A percentile compares a stretch with the other conserved stretches of the same genome.
Conservation (phyloP, 1,284 basidiomycete species). For the Ustilago xerochloae region DNA sequence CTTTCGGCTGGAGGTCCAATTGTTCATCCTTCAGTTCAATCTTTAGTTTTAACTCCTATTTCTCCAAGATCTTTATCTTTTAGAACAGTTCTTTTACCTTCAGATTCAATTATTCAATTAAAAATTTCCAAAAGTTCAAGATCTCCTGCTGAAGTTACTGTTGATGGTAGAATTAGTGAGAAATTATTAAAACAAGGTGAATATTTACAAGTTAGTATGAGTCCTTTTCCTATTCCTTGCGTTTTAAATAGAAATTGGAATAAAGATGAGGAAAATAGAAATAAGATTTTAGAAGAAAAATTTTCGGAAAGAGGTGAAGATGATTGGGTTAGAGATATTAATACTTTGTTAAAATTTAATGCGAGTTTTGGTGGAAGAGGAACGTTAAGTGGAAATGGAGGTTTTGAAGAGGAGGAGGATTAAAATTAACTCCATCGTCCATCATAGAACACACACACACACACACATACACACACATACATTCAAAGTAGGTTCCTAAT, state of each 20-base stretch:
- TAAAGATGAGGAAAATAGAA: too few relatives aligned
- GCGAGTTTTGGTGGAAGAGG: constrained; percentile 63
- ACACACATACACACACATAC: too few relatives aligned
- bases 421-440: too few relatives aligned
- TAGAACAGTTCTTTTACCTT: constrained; percentile 87
- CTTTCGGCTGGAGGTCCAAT: constrained; percentile 95
- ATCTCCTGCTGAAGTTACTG: constrained; percentile 86
- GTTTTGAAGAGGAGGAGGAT: constrained; percentile 45
- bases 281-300: too few relatives aligned
- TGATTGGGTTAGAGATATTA: constrained; percentile 96
- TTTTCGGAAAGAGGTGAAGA: constrained; percentile 77
- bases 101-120: constrained; percentile 81
- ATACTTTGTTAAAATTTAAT: constrained; percentile 71
- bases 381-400: constrained; percentile 51
- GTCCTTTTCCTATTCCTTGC: constrained; percentile 89
- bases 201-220: constrained; percentile 84
- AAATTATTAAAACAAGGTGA: constrained; percentile 84
- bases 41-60: constrained; percentile 91
- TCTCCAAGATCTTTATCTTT: constrained; percentile 93
- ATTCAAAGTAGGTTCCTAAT: too few relatives aligned
- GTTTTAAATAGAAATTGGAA: constrained; percentile 56
- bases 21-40: constrained; percentile 90
- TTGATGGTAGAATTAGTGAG: constrained; percentile 89
- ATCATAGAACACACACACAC: too few relatives aligned
- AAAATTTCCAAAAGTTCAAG: constrained; percentile 85